Conservation (phyloP, 2,329 filamentous ascomycete genomes). For the Botryotinia convoluta region DNA sequence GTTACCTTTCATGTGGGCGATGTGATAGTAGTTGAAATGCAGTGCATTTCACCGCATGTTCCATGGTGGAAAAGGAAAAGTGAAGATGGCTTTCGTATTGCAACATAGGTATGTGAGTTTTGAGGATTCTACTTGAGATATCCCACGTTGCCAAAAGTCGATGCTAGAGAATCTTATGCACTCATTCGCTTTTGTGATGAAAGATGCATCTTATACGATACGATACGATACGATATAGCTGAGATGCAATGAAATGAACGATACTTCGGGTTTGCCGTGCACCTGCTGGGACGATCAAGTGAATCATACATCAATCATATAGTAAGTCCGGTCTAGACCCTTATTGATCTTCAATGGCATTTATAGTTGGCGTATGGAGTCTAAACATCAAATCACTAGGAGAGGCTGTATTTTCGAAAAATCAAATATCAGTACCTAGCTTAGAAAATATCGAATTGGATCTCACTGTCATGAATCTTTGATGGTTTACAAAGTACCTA, state of each 20-base stretch:
- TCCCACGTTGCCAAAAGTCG: not conserved
- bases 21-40: not conserved
- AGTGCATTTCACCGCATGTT: not conserved
- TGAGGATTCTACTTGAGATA: not conserved
- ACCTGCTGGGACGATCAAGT: not conserved
- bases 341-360: not conserved
- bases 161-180: not conserved
- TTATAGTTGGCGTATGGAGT: not conserved
- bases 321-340: not conserved
- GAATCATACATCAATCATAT: not conserved
- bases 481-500: too few relatives aligned
- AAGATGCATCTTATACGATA: not conserved
- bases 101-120: not conserved
- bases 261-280: not conserved
- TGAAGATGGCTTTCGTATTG: not conserved
- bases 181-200: not conserved
- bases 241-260: not conserved
- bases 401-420: too few relatives aligned
- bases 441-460: too few relatives aligned
- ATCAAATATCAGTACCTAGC: too few relatives aligned
- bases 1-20: not conserved
- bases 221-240: too few relatives aligned
- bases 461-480: too few relatives aligned
- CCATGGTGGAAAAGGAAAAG: not conserved
- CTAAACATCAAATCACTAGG: too few relatives aligned